Evolutionary conservation across 2,329 filamentous ascomycete genomes (phyloP).

Genomic region (Trematosphaeria pertusa): DNA sequence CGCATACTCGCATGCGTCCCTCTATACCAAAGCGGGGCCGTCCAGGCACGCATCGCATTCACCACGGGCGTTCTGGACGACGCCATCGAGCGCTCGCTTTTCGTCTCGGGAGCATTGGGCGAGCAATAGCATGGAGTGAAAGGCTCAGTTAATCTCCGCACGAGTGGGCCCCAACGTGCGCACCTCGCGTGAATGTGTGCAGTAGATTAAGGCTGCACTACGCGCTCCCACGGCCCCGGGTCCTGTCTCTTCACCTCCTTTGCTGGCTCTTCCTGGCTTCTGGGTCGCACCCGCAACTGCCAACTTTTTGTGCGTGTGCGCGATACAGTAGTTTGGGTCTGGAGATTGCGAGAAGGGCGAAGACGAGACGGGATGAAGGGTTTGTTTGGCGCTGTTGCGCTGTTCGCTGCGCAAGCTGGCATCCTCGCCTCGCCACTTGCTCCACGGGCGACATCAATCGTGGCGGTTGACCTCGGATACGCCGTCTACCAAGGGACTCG

Average conservation of each 20-base stretch:
- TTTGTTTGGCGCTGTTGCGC: conserved; percentile 20
- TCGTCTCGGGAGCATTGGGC: background rate
- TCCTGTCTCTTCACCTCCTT: conserved; percentile 11
- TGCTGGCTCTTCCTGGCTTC: background rate
- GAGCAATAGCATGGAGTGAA: background rate
- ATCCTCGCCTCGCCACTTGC: conserved; percentile 16
- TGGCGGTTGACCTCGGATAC: conserved; percentile 44
- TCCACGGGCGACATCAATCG: conserved; percentile 25
- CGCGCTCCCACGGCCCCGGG: conserved; percentile 24
- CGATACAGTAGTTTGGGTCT: background rate
- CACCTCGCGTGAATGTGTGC: conserved; percentile 17
- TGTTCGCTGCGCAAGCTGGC: conserved; percentile 23
- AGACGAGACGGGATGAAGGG: conserved; percentile 2
- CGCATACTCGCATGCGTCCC: too few species aligned
- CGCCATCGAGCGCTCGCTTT: background rate
- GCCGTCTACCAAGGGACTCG: conserved; percentile 36
- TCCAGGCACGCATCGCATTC: too few species aligned
- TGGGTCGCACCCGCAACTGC: too few species aligned
- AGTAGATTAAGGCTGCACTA: conserved; percentile 22
- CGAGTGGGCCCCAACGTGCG: conserved; percentile 13
- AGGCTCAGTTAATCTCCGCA: conserved; percentile 13
- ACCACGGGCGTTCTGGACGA: too few species aligned
- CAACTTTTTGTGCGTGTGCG: background rate
- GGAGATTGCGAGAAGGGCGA: background rate
- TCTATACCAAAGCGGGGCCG: too few species aligned